Evolutionary conservation across 2,329 filamentous ascomycete genomes (phyloP), one percentile per base, ranked within the genome.

Genomic region (Blastomyces silverae): DNA sequence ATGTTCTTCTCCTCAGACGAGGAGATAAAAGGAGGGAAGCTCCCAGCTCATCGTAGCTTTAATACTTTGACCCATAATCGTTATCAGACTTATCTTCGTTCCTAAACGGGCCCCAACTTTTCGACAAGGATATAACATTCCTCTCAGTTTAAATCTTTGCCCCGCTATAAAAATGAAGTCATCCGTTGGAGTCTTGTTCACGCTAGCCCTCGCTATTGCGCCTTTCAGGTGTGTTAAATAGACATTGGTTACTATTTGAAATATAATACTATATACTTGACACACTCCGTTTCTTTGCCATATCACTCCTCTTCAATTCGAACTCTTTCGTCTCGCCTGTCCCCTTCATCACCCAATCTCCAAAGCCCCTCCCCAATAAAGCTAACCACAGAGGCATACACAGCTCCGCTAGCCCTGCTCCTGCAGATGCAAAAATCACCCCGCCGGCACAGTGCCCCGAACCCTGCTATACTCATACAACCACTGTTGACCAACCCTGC

Each of bases 381-480:
- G 46, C 37, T 31, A 28, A 60, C n/a, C 20, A 20, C 20, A 25
- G 22, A 46, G 57, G 22, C 59, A 37, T 13, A 25, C 20, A 8
- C 39, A 66, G 65, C 50, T 62, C 62, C 60, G 50, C 64, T 25
- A 37, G 63, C 6, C 56, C 62, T 55, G 63, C 55, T 56, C 52
- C 50, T 4, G 57, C 61, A 25, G 31, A 53, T 20, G 37, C 57
- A n/a, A 25, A 55, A 58, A 22, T 64, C 48, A 64, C 66, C 20
- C 28, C 53, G 17, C 52, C 56, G n/a, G 31, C n/a, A 15, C 42
- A 20, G 31, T 56, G n/a, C 42, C 48, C 20, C 50, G 50, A 62
- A 20, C 11, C 37, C 53, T 69, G 66, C 65, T 68, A 68, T 58
- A 68, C 65, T 10, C 63, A 66, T 55, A 68, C 66, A 59, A 67